Conservation (phyloP, 805 yeast species). For the Teunomyces kruisii region DNA sequence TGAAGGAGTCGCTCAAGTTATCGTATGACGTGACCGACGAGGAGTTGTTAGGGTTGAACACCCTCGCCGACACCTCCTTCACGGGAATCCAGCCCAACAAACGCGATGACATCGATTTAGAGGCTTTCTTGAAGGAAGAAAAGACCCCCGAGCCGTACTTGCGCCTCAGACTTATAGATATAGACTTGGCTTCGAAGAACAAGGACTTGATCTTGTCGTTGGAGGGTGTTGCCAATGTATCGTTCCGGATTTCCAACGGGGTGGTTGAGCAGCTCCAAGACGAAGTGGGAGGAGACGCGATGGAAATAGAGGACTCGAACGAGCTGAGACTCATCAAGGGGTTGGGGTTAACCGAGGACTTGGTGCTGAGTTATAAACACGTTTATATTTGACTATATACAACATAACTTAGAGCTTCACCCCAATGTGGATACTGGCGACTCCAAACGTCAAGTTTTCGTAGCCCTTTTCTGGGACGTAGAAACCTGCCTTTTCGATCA, state of each 20-base stretch:
- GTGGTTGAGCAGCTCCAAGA: neutral
- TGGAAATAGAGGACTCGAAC: slow-evolving; percentile 18
- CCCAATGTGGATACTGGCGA: slow-evolving; percentile 95
- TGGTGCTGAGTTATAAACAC: slow-evolving; percentile 7
- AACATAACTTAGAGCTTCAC: slow-evolving; percentile 62
- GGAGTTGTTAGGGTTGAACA: slow-evolving; percentile 35
- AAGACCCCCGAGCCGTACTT: slow-evolving; percentile 9
- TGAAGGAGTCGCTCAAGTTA: slow-evolving; percentile 35
- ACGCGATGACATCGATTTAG: slow-evolving; percentile 19
- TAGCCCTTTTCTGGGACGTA: slow-evolving; percentile 84
- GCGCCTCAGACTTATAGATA: slow-evolving; percentile 19
- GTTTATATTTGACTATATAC: slow-evolving; percentile 9
- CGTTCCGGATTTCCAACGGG: slow-evolving; percentile 34
- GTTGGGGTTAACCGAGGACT: slow-evolving; percentile 34
- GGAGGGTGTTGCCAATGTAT: slow-evolving; percentile 16
- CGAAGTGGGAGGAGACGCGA: slow-evolving; percentile 16
- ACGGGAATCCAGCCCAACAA: slow-evolving; percentile 16
- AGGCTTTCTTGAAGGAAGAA: slow-evolving; percentile 22
- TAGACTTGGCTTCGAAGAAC: slow-evolving; percentile 21
- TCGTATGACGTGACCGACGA: slow-evolving; percentile 39
- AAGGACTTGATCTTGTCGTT: slow-evolving; percentile 23
- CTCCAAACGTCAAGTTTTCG: slow-evolving; percentile 91
- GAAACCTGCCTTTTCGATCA: slow-evolving; percentile 96
- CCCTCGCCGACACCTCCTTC: slow-evolving; percentile 24
- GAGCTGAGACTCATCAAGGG: slow-evolving; percentile 20